Evolutionary conservation across 2,329 filamentous ascomycete species (phyloP).

Genomic region (Cytospora piceicola): DNA sequence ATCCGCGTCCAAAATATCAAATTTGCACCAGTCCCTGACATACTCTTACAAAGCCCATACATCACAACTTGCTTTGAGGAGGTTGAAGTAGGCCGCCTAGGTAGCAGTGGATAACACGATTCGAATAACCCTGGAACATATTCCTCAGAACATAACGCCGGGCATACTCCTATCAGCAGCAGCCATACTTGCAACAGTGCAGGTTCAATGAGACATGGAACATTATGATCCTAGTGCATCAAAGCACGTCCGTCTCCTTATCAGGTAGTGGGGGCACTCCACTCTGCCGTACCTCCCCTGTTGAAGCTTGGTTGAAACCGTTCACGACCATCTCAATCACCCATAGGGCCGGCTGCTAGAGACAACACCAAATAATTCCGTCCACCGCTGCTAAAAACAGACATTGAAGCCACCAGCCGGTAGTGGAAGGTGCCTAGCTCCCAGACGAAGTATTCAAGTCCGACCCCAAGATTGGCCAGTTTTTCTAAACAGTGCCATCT

Average conservation of each 20-base stretch:
- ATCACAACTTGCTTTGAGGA: too few species aligned
- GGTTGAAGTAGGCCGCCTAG: too few species aligned
- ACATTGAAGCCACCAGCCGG: background rate
- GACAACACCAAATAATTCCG: background rate
- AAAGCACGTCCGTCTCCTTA: background rate
- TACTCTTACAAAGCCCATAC: background rate
- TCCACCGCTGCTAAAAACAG: background rate
- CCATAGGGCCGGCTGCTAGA: background rate
- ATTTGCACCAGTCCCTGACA: background rate
- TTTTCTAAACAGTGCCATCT: conserved; percentile 36
- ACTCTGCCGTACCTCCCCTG: background rate
- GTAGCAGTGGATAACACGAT: too few species aligned
- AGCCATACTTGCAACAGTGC: background rate
- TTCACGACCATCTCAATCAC: background rate
- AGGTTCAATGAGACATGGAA: background rate
- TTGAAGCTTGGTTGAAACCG: background rate
- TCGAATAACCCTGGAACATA: too few species aligned
- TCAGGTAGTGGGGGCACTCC: background rate
- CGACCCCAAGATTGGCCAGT: background rate
- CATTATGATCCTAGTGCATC: background rate
- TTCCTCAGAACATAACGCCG: too few species aligned
- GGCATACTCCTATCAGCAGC: background rate
- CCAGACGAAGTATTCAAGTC: background rate
- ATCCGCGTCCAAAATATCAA: conserved; percentile 1
- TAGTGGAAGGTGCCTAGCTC: background rate